Base-by-base conservation (phyloP, 192 early-diverging fungal genomes). In the Backusella liffmaniae region DNA sequence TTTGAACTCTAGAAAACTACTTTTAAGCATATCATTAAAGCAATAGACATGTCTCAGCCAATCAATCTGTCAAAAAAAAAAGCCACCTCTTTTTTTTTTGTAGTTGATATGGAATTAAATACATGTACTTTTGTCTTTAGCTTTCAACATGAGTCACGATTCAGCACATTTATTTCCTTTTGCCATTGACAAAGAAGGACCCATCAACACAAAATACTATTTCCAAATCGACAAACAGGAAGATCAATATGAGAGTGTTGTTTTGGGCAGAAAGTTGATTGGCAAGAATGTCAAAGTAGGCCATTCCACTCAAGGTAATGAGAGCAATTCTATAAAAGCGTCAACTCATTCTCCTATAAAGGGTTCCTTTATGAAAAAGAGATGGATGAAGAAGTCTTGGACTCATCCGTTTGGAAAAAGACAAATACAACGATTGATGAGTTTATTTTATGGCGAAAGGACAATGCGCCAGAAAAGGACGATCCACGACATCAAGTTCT, bases 401-500 rank as follows among this genome's bases (percentile, higher is more conserved):
- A 71, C 30, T 15, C 39, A 3, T 15, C 70, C 1, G 36, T 39
- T 32, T 71, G 70, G 70, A 41, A 42, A 49, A 71, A 71, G 39
- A 71, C 42, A 29, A 32, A 1, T 1, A 71, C 70, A 49, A 71
- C 70, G 4, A 71, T 71, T 44, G 41, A 71, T 16, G 70, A 71
- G 30, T 71, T 71, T 18, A 71, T 71, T 18, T 71, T 71, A 49
- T 71, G 70, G 70, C 49, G 46, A 32, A 71, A 71, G 41, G 70
- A 71, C 26, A 49, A 42, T 49, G 70, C 70, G 18, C 70, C 70
- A 16, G 42, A 49, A 23, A 4, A 23, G 16, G 23, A 71, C 9
- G 70, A 71, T 30, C 70, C 70, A 16, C 21, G 70, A 49, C 46
- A 42, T 26, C n/a, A 49, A 13, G 70, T 41, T 1, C 42, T 71